phyloP scores from a whole-genome alignment of 1,284 basidiomycete species.

The Flammula alnicola region DNA sequence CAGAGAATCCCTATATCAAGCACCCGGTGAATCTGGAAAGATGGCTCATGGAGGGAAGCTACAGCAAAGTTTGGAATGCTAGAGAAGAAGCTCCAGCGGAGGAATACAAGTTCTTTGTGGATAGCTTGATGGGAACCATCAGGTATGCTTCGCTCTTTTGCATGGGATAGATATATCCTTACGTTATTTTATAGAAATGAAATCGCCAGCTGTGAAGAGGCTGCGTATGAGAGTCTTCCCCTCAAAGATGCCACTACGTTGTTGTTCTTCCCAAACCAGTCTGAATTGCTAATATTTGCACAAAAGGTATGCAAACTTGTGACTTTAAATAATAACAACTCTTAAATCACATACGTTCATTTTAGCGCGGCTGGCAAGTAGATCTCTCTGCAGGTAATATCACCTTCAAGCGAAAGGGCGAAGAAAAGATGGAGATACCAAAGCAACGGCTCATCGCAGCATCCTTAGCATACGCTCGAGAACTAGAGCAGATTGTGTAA shows the following conservation, averaged over 20 bases:
- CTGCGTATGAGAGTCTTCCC: slow-evolving; percentile 87
- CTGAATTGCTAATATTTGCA: slow-evolving; percentile 80
- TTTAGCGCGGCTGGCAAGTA: slow-evolving; percentile 76
- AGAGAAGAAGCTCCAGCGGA: slow-evolving; percentile 85
- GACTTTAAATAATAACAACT: not conserved
- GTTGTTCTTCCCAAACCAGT: slow-evolving; percentile 83
- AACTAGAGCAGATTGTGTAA: slow-evolving; percentile 89
- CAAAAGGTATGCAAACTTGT: slow-evolving; percentile 55
- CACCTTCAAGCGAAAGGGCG: slow-evolving; percentile 70
- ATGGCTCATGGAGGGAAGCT: slow-evolving; percentile 99
- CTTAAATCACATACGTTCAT: slow-evolving; percentile 3
- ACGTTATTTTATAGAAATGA: slow-evolving; percentile 65
- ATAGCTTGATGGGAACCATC: slow-evolving; percentile 92
- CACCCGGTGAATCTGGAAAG: slow-evolving; percentile 92
- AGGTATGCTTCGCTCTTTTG: slow-evolving; percentile 55
- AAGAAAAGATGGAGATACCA: slow-evolving; percentile 81
- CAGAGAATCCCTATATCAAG: slow-evolving; percentile 79
- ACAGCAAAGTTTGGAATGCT: slow-evolving; percentile 97
- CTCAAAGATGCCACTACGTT: slow-evolving; percentile 88
- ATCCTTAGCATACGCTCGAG: slow-evolving; percentile 79
- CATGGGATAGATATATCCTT: too few relatives aligned
- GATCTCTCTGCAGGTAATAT: slow-evolving; percentile 64
- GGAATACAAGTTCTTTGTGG: slow-evolving; percentile 91
- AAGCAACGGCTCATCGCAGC: slow-evolving; percentile 80
- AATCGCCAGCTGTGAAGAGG: slow-evolving; percentile 92